phyloP scores from a whole-genome alignment of 2,329 filamentous ascomycete species.

The Trematosphaeria pertusa region DNA sequence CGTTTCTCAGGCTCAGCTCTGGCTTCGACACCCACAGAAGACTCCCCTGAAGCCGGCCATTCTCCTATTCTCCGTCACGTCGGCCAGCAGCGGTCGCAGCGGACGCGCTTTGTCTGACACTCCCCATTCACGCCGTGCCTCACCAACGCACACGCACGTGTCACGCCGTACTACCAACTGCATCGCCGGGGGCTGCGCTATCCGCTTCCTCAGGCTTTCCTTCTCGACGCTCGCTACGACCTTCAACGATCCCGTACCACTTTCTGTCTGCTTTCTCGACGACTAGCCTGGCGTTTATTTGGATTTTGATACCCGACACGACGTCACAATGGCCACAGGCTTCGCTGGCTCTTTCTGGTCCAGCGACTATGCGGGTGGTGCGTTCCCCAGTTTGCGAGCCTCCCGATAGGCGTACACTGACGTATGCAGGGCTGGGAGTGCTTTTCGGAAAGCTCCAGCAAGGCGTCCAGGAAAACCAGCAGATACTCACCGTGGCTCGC shows the following conservation, averaged over 20 bases:
- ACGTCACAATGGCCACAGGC: slow-evolving; percentile 50
- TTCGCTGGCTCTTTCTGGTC: slow-evolving; percentile 99
- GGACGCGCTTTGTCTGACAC: slow-evolving; percentile 4
- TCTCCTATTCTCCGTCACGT: slow-evolving; percentile 8
- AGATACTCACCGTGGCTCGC: slow-evolving; percentile 87
- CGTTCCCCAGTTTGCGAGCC: slow-evolving; percentile 33
- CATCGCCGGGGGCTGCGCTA: slow-evolving; percentile 22
- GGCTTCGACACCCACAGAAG: slow-evolving; percentile 12
- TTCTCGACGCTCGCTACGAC: slow-evolving; percentile 37
- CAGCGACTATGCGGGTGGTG: slow-evolving; percentile 92
- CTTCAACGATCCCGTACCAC: slow-evolving; percentile 8
- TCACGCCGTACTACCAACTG: slow-evolving; percentile 11
- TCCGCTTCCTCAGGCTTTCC: slow-evolving; percentile 34
- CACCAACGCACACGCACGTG: slow-evolving; percentile 10
- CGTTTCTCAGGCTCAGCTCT: too few species aligned
- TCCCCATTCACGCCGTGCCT: background rate
- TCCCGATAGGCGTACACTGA: slow-evolving; percentile 23
- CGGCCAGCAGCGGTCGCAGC: slow-evolving; percentile 5
- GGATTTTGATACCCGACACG: slow-evolving; percentile 24
- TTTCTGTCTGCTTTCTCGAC: slow-evolving; percentile 10
- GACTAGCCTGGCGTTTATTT: slow-evolving; percentile 21
- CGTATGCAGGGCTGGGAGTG: slow-evolving; percentile 74
- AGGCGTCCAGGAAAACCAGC: slow-evolving; percentile 92
- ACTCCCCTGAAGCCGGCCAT: slow-evolving; percentile 22
- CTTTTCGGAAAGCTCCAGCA: slow-evolving; percentile 97